Evolutionary conservation across 2,329 filamentous ascomycete species (phyloP), one percentile per base, ranked within the genome.

Genomic region (Myotisia sp.): DNA sequence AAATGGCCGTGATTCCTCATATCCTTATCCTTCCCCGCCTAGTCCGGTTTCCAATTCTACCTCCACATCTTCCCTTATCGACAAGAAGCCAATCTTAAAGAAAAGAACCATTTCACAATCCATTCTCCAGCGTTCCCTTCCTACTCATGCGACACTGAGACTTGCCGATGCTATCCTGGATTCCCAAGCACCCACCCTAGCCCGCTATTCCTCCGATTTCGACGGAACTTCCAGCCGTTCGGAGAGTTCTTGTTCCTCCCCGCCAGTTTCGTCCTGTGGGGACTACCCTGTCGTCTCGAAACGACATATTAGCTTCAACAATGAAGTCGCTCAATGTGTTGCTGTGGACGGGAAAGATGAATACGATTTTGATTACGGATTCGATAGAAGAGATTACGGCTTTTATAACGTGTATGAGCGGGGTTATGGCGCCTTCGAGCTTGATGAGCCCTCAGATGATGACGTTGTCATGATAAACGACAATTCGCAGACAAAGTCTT

Each of bases 71-170:
- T 34, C 32, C 3, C 24, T 34, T 42, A 59, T 79, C 43, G 73
- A 74, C 47, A 64, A 86, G 60, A 93, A 93, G 59, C 83, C 86
- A 1, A 95, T 95, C 39, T 60, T 98, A 39, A 95, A 95, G 63
- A 95, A 94, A 67, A 74, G 86, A 44, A 93, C 83, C 56, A 87
- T 92, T 68, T 95, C 87, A 0, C 87, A 95, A 56, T 71, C 92
- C 26, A 93, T 95, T 74, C 70, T 95, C 6, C 85, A 93, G 53
- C 73, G 78, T 42, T 94, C 86, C 0, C 57, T 94, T 5, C 92
- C 86, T 1, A 76, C 83, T 1, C 87, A 86, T 2, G 93, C 86
- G 4, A 67, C 95, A 10, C 63, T 95, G 12, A 87, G 92, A 57
- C 83, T 92, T 58, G 86, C 85, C 5, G 80, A 84, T 1, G 83